Base-by-base conservation (phyloP, 768 basidiomycete species). In the Cubamyces lactineus region DNA sequence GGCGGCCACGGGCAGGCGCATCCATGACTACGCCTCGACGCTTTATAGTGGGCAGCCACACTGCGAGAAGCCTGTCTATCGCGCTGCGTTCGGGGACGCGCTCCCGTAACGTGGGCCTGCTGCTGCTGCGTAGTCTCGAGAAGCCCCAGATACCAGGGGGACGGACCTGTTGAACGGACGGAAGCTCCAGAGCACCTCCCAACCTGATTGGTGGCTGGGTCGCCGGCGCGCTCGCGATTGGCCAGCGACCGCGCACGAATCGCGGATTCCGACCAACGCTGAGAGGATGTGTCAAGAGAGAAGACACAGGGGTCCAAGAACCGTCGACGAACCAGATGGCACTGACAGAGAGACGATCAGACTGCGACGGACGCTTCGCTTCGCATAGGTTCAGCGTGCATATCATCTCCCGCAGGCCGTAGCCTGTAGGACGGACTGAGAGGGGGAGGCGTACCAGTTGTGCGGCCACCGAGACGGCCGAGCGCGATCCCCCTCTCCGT, bases 401-500 rank as follows among this genome's bases (percentile, higher is more conserved):
- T 34, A 34, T 34, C 34, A 34, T 34, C 34, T 34, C 34, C 34
- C 34, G 34, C 11, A 34, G 34, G 34, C 1, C 34, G 8, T n/a
- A n/a, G n/a, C n/a, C n/a, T n/a, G n/a, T n/a, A n/a, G n/a, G n/a
- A n/a, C n/a, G n/a, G n/a, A n/a, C n/a, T n/a, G n/a, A 34, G 34
- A 11, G 9, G 34, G 34, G 9, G 5, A 9, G 34, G 34, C 4
- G 40, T 24, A 11, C 58, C 58, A 28, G 42, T 6, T 17, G 16
- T 17, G 23, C 15, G 58, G 30, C 47, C 3, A 8, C 59, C 59
- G 59, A 60, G 59, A 28, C 43, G 59, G 26, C 59, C 59, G 59
- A 60, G 52, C 13, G 40, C 5, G 43, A 47, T 45, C 26, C 13
- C 19, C 59, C 46, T 53, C 28, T 34, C 45, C 38, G 28, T 53